These are phyloP conservation scores for Syncephalastrum racemosum DNA, from an alignment of 371 early-diverging fungal genomes.

Conservation along the genomic window DNA sequence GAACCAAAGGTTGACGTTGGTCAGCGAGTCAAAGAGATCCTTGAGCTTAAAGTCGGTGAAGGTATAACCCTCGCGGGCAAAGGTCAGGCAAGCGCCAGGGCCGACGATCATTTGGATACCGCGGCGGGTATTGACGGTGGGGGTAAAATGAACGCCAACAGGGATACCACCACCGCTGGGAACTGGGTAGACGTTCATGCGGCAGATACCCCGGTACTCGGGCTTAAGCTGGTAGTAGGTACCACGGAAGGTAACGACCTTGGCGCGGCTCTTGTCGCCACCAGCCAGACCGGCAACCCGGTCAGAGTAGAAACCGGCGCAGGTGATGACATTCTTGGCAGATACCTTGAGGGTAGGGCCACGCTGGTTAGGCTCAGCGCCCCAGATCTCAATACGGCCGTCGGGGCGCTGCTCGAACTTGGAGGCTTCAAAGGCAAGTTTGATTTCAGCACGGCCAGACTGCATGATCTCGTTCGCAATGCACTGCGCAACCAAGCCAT, in stretches of 20 bases:
- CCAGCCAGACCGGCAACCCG: conserved; percentile 50
- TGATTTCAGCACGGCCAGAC: conserved; percentile 52
- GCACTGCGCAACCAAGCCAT: conserved; percentile 45
- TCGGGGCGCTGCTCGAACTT: conserved; percentile 41
- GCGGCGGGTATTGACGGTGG: conserved; percentile 46
- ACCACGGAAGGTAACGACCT: conserved; percentile 51
- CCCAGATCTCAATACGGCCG: conserved; percentile 46
- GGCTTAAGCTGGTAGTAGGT: conserved; percentile 52
- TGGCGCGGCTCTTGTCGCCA: conserved; percentile 37
- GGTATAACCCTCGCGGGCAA: conserved; percentile 40
- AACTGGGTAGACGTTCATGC: conserved; percentile 53
- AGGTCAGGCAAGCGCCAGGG: conserved; percentile 52
- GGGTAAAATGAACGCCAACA: conserved; percentile 51
- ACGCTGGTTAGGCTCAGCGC: conserved; percentile 45
- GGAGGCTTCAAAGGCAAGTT: conserved; percentile 46
- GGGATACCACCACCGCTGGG: conserved; percentile 54
- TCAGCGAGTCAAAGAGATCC: conserved; percentile 39
- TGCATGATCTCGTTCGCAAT: conserved; percentile 49
- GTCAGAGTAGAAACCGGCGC: conserved; percentile 53
- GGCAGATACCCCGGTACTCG: conserved; percentile 49
- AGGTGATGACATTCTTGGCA: conserved; percentile 52
- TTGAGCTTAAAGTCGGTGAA: conserved; percentile 29
- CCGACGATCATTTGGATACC: conserved; percentile 53
- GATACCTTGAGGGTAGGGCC: conserved; percentile 46
- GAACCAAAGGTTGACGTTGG: conserved; percentile 40